Conservation (phyloP, 2,329 filamentous ascomycete genomes). For the Alternaria consortialis region DNA sequence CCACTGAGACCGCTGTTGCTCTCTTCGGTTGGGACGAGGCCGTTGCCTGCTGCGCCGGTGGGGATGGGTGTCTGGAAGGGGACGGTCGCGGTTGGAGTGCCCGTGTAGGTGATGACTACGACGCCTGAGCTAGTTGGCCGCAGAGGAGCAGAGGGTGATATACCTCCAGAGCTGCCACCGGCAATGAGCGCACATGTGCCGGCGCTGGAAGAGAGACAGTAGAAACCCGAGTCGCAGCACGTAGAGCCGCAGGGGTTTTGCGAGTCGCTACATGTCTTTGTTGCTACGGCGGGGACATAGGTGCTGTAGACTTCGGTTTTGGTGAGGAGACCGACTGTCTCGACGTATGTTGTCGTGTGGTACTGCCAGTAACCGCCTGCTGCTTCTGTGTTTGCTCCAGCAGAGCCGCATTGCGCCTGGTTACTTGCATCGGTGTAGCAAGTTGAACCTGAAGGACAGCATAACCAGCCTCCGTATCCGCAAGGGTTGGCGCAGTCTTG, state of each 20-base stretch:
- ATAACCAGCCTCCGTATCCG: constrained; percentile 48
- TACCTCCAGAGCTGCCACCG: constrained; percentile 58
- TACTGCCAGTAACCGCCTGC: constrained; percentile 62
- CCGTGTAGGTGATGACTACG: constrained; percentile 59
- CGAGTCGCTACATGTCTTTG: constrained; percentile 57
- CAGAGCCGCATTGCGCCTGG: constrained; percentile 47
- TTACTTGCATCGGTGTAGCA: constrained; percentile 48
- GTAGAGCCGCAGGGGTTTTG: constrained; percentile 71
- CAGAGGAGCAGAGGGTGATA: constrained; percentile 60
- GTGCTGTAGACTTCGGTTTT: constrained; percentile 64
- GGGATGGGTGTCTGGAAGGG: constrained; percentile 63
- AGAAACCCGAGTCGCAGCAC: constrained; percentile 76
- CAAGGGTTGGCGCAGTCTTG: constrained; percentile 37
- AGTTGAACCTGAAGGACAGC: constrained; percentile 42
- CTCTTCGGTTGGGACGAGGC: constrained; percentile 39
- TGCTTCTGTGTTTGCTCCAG: constrained; percentile 25
- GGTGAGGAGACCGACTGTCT: constrained; percentile 62
- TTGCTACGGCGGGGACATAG: constrained; percentile 30
- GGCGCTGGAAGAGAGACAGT: constrained; percentile 62
- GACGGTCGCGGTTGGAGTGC: constrained; percentile 57
- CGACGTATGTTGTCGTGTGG: constrained; percentile 66
- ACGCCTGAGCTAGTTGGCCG: constrained; percentile 64
- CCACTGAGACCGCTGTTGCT: constrained; percentile 63
- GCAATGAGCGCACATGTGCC: constrained; percentile 65
- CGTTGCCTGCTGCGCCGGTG: constrained; percentile 58